phyloP scores from a whole-genome alignment of 176 grass and related monocot genomes.

The Bonia amplexicaulis region DNA sequence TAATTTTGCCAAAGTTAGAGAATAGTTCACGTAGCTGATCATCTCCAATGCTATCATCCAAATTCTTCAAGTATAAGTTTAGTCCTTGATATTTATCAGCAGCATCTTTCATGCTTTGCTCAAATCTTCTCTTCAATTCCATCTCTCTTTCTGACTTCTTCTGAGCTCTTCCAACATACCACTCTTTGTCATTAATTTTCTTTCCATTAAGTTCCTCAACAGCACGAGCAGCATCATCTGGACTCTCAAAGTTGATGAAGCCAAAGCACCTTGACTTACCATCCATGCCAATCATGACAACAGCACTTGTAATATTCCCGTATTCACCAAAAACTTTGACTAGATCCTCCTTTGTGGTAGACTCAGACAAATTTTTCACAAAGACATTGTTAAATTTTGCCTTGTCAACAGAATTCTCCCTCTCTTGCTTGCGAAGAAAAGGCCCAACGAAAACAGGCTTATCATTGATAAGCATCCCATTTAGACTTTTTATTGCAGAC shows the following conservation, averaged over 20 bases:
- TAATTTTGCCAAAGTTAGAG: slow-evolving; percentile 67
- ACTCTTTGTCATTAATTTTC: slow-evolving; percentile 72
- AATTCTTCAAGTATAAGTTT: slow-evolving; percentile 93
- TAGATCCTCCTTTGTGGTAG: slow-evolving; percentile 70
- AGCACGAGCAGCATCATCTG: slow-evolving; percentile 60
- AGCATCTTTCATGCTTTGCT: slow-evolving; percentile 78
- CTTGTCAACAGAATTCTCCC: slow-evolving; percentile 64
- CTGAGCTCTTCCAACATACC: slow-evolving; percentile 83
- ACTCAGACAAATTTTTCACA: slow-evolving; percentile 82
- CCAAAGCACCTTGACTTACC: slow-evolving; percentile 88
- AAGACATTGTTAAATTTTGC: slow-evolving; percentile 85
- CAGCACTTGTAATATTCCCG: slow-evolving; percentile 77
- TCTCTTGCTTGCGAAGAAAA: slow-evolving; percentile 81
- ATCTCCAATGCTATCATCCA: slow-evolving; percentile 82
- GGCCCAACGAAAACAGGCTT: slow-evolving; percentile 80
- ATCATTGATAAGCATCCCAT: slow-evolving; percentile 86
- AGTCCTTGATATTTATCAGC: slow-evolving; percentile 71
- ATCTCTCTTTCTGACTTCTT: slow-evolving; percentile 85
- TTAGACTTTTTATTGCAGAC: slow-evolving; percentile 58
- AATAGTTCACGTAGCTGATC: slow-evolving; percentile 74
- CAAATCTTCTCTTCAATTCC: slow-evolving; percentile 68
- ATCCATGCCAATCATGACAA: slow-evolving; percentile 65
- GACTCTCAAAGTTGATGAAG: slow-evolving; percentile 77
- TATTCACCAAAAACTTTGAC: slow-evolving; percentile 59
- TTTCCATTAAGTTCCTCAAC: slow-evolving; percentile 80